Percentiles rank a stretch among this genome's conserved stretches.
phyloP scores from a whole-genome alignment of 1,284 basidiomycete genomes.

The Cutaneotrichosporon dermatis region DNA sequence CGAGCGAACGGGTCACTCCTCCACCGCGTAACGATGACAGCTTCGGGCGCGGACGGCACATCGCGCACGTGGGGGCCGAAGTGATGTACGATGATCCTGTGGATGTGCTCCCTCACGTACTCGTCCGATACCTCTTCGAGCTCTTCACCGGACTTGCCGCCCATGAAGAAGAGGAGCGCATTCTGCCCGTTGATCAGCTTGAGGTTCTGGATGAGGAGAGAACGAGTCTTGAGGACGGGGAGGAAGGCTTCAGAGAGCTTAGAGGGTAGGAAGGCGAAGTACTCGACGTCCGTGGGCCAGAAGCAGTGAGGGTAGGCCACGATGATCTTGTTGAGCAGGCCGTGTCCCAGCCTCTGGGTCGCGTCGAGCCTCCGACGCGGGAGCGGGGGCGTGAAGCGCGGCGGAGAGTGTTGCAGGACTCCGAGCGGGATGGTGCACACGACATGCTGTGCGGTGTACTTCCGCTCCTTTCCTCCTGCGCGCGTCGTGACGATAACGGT shows the following conservation, averaged over 20 bases:
- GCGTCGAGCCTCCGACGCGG: background rate
- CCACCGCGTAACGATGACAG: background rate
- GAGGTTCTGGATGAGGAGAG: background rate
- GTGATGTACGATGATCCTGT: background rate
- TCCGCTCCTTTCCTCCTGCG: background rate
- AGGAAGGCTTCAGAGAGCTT: background rate
- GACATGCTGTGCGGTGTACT: background rate
- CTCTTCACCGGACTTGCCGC: background rate
- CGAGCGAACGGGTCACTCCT: background rate
- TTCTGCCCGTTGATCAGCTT: background rate
- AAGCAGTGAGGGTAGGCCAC: background rate
- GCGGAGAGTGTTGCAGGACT: background rate
- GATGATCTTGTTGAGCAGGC: slow-evolving; percentile 1
- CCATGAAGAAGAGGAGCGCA: slow-evolving; percentile 1
- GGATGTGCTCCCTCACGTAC: background rate
- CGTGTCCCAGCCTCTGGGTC: background rate
- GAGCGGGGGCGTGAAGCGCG: background rate
- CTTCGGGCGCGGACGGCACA: background rate
- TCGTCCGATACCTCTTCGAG: background rate
- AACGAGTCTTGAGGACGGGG: background rate
- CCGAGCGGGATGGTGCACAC: background rate
- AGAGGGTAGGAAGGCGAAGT: background rate
- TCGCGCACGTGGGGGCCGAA: background rate
- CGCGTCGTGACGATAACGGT: background rate
- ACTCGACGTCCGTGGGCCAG: background rate